Evolutionary conservation across 148 eudicot genomes (phyloP), one percentile per base, ranked within the genome.

Genomic region (Chenopodium formosanum): DNA sequence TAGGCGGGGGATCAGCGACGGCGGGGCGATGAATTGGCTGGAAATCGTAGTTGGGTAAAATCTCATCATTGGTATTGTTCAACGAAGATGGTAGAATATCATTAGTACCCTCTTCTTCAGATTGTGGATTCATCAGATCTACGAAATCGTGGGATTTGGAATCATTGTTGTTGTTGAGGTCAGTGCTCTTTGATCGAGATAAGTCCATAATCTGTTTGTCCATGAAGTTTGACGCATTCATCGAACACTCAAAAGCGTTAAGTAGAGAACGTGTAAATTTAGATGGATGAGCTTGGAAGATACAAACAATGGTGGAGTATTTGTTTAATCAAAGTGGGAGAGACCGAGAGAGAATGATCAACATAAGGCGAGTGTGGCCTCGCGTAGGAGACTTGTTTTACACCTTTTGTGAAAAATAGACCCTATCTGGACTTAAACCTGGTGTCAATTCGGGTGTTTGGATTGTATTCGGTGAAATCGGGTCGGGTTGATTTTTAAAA

Each of bases 121-220:
- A 88, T 23, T 84, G 79, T 64, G 94, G 91, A 70, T 90, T 89
- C 87, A 86, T 92, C 67, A 95, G 88, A 89, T 94, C 88, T 83
- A 90, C 79, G 84, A 92, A 90, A 87, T 94, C 97, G 86, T n/a
- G 71, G 75, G 16, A 85, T 75, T 34, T 31, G 67, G 2, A 40
- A 74, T 34, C 62, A 85, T 19, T 77, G 67, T 11, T 53, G 80
- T 23, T 70, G 80, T 32, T 64, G 31, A 65, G 68, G 66, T 77
- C 78, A 65, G 47, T 78, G 68, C 13, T 80, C 62, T 90, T 90
- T 1, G 97, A 89, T 88, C 90, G 89, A 52, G 98, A 89, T 73
- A 93, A 91, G 88, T 95, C 98, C 98, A 95, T 95, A 64, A 95
- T 93, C 84, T 95, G 97, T 80, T 95, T 95, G 89, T 95, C 98